Evolutionary conservation across 176 grass and related monocot species (phyloP).

Genomic region (Paspalum notatum): DNA sequence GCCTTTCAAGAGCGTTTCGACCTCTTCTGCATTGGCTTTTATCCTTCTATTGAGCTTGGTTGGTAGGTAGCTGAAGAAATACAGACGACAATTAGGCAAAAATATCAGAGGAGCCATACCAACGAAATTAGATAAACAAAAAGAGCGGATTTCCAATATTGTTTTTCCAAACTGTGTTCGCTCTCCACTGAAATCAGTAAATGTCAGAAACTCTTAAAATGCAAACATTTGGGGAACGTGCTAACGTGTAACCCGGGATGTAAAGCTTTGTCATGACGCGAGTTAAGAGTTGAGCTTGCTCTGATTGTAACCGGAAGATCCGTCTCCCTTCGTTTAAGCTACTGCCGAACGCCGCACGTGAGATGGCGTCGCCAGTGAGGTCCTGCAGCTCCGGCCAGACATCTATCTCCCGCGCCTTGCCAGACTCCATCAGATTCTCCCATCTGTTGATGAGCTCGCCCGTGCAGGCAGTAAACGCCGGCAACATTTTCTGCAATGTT

Average conservation of each 20-base stretch:
- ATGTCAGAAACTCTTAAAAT: too few relatives aligned
- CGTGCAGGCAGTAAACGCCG: constrained; percentile 41
- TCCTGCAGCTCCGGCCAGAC: constrained; percentile 41
- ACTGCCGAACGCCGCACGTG: constrained; percentile 64
- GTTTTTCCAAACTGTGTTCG: too few relatives aligned
- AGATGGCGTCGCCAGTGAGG: constrained; percentile 51
- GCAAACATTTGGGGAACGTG: background rate
- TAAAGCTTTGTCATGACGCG: constrained; percentile 15
- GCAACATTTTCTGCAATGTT: constrained; percentile 54
- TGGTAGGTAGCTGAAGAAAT: constrained; percentile 51
- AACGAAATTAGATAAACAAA: background rate
- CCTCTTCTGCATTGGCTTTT: constrained; percentile 44
- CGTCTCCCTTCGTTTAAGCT: constrained; percentile 56
- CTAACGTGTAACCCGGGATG: constrained; percentile 51
- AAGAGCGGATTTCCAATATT: too few relatives aligned
- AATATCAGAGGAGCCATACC: background rate
- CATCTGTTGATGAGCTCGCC: constrained; percentile 44
- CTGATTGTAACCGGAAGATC: constrained; percentile 59
- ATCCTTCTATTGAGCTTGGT: constrained; percentile 45
- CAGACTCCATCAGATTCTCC: constrained; percentile 1
- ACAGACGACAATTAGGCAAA: background rate
- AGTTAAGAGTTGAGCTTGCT: constrained; percentile 25
- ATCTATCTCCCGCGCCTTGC: constrained; percentile 25
- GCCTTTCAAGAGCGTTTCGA: constrained; percentile 37
- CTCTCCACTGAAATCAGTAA: too few relatives aligned